Percentiles rank a stretch among this genome's conserved stretches.
These are phyloP conservation scores for Backusella tarrabulga DNA, from an alignment of 192 early-diverging fungal genomes.

Conservation along the genomic window DNA sequence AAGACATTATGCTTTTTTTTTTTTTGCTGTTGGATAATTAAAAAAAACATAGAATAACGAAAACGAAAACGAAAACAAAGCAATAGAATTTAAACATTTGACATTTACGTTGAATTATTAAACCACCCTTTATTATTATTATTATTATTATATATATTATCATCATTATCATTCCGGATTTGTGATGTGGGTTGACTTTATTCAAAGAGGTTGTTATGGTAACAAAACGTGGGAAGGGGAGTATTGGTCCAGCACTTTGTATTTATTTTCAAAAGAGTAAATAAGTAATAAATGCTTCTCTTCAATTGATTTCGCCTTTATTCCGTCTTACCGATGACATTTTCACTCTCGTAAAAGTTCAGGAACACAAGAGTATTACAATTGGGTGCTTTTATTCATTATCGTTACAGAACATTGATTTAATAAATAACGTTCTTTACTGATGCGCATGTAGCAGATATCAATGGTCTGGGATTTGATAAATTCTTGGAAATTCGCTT, in stretches of 20 bases:
- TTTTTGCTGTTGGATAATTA: constrained; percentile 1
- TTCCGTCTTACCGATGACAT: not conserved
- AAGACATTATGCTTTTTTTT: constrained; percentile 1
- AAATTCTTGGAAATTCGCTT: not conserved
- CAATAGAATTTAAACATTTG: not conserved
- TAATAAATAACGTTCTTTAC: not conserved
- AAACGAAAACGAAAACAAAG: not conserved
- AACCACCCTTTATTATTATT: not conserved
- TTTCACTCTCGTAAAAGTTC: not conserved
- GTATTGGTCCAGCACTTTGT: no score
- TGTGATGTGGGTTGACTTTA: not conserved
- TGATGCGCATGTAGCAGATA: not conserved
- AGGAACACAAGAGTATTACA: not conserved
- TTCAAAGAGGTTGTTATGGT: not conserved
- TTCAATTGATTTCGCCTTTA: not conserved
- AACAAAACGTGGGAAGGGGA: not conserved
- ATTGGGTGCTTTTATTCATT: no score
- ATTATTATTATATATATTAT: not conserved
- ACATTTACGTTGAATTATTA: not conserved
- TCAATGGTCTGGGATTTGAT: not conserved
- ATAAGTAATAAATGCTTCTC: no score
- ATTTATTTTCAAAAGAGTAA: no score
- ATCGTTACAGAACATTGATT: not conserved
- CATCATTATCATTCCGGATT: not conserved
- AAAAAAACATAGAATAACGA: not conserved